Percentiles rank a stretch among this genome's conserved stretches.
phyloP scores from a whole-genome alignment of 495 filamentous ascomycete species.

The Penicillium alfredii region DNA sequence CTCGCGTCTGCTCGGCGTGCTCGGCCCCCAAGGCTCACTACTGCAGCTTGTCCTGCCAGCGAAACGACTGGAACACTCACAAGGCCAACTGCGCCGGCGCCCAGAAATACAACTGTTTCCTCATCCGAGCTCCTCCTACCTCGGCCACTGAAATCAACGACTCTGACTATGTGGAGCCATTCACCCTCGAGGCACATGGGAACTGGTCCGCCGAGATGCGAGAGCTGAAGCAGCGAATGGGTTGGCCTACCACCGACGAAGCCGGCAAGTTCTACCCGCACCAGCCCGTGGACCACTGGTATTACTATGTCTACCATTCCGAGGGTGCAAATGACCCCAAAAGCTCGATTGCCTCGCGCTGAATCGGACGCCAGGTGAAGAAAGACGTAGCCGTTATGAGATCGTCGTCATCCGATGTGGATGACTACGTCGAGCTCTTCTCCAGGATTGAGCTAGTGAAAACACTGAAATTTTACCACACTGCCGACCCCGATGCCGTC shows the following conservation, averaged over 20 bases:
- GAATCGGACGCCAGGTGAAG: not conserved
- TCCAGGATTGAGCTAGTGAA: conserved; percentile 1
- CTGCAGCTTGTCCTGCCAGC: conserved; percentile 6
- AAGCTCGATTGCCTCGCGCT: not conserved
- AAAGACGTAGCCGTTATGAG: conserved; percentile 3
- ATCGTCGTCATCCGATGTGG: conserved; percentile 1
- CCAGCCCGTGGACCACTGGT: conserved; percentile 4
- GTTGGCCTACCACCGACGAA: conserved; percentile 4
- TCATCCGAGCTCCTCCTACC: too few species aligned
- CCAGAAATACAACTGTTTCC: conserved; percentile 4
- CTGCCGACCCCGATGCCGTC: not conserved
- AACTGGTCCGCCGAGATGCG: conserved; percentile 8
- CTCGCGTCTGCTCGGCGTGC: not conserved
- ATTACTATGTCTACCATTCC: conserved; percentile 4
- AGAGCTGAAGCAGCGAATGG: conserved; percentile 7
- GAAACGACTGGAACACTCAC: not conserved
- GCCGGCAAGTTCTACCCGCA: conserved; percentile 18
- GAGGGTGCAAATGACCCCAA: too few species aligned
- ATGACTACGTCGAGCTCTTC: not conserved
- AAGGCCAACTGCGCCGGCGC: conserved; percentile 1
- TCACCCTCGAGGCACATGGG: conserved; percentile 12
- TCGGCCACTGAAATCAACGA: too few species aligned
- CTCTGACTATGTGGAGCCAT: conserved; percentile 17
- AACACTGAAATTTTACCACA: not conserved
- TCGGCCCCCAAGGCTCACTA: not conserved